These are phyloP conservation scores for Nakazawaea wickerhamii DNA, from an alignment of 805 yeast genomes.

Conservation along the genomic window DNA sequence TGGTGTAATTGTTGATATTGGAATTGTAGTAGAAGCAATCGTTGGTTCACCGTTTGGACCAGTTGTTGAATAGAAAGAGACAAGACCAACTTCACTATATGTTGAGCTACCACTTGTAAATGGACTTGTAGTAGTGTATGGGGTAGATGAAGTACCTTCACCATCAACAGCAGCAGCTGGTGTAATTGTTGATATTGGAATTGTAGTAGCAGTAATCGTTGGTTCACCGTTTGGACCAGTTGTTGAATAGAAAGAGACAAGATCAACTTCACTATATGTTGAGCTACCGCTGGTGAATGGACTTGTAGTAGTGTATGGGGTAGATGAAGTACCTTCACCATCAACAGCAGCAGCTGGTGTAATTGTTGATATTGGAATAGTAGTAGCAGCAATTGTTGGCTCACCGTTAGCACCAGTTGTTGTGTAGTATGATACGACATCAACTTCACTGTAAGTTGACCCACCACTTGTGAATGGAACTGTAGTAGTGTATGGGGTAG, in stretches of 20 bases:
- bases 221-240: not conserved
- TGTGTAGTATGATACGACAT: constrained; percentile 1
- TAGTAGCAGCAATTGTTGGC: not conserved
- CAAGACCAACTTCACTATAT: not conserved
- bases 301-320: not conserved
- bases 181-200: not conserved
- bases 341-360: not conserved
- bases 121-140: not conserved
- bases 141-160: not conserved
- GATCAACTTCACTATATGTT: constrained; percentile 1
- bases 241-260: not conserved
- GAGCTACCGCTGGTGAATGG: not conserved
- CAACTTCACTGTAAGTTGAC: constrained; percentile 2
- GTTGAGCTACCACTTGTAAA: not conserved
- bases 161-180: not conserved
- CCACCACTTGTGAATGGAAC: not conserved
- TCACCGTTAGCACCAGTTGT: constrained; percentile 3
- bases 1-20: not conserved
- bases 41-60: not conserved
- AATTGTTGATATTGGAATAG: not conserved
- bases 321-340: not conserved
- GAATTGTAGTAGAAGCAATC: not conserved
- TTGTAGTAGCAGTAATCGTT: not conserved
- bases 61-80: not conserved
- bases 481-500: constrained; percentile 7